These are phyloP conservation scores for Microdochium trichocladiopsis DNA, from an alignment of 2,329 filamentous ascomycete species.

Conservation along the genomic window DNA sequence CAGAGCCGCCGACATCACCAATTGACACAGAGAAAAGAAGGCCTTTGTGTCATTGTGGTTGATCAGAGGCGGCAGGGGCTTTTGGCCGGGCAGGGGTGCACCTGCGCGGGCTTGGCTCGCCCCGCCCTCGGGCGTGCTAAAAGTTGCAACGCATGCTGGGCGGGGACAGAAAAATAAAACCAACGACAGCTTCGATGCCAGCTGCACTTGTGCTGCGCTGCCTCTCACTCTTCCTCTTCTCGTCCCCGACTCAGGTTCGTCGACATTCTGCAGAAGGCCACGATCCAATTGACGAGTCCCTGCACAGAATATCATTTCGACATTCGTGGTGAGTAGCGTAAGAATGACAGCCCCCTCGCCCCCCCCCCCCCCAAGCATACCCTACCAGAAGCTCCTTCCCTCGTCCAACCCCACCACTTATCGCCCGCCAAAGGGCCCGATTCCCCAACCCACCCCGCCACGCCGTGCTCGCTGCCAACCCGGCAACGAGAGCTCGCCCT, in stretches of 20 bases:
- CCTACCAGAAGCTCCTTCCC: not conserved
- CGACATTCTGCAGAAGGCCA: too few relatives aligned
- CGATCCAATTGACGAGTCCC: too few relatives aligned
- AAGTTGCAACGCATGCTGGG: not conserved
- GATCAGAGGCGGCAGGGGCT: not conserved
- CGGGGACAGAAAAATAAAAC: not conserved
- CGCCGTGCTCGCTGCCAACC: not conserved
- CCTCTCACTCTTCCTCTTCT: too few relatives aligned
- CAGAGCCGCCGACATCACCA: constrained; percentile 1
- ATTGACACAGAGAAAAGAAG: not conserved
- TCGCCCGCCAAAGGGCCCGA: not conserved
- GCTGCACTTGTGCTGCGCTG: too few relatives aligned
- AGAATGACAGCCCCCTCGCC: too few relatives aligned
- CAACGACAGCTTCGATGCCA: too few relatives aligned
- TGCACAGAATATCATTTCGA: too few relatives aligned
- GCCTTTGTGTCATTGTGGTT: not conserved
- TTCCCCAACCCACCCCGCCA: constrained; percentile 1
- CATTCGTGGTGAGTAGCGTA: too few relatives aligned
- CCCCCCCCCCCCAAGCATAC: not conserved
- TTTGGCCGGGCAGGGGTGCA: not conserved
- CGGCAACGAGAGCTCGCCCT: not conserved
- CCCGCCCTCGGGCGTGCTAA: not conserved
- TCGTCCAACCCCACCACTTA: not conserved
- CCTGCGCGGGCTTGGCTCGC: not conserved
- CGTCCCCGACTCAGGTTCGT: too few relatives aligned